Evolutionary conservation across 2,329 filamentous ascomycete species (phyloP).

Genomic region (Colletotrichum sp.): DNA sequence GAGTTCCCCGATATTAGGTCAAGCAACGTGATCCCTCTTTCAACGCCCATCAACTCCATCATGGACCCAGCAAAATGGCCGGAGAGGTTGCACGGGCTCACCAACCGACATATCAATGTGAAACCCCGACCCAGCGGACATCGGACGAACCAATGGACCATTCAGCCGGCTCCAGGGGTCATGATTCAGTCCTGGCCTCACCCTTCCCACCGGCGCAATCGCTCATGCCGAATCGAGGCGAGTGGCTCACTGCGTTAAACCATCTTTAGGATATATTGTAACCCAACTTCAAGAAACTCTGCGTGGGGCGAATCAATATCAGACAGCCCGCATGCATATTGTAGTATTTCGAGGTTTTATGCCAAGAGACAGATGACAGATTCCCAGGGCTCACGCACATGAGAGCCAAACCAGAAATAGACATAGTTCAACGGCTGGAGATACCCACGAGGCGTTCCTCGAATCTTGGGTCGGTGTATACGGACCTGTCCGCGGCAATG

Average conservation of each 20-base stretch:
- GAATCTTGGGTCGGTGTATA: background rate
- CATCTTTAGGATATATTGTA: background rate
- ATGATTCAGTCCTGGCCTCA: conserved; percentile 11
- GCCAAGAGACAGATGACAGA: background rate
- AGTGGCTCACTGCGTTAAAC: background rate
- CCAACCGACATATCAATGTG: background rate
- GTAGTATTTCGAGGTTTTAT: background rate
- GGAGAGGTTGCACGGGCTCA: background rate
- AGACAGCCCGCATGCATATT: background rate
- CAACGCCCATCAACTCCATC: background rate
- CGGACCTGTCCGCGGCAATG: background rate
- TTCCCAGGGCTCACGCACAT: background rate
- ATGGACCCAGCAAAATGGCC: background rate
- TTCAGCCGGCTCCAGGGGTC: background rate
- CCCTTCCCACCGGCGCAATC: background rate
- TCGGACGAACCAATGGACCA: conserved; percentile 15
- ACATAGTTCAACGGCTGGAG: background rate
- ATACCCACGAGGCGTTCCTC: background rate
- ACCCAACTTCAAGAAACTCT: background rate
- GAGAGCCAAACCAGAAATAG: background rate
- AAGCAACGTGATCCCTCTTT: background rate
- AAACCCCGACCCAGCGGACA: conserved; percentile 2
- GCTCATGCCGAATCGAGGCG: background rate
- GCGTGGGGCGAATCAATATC: conserved; percentile 12
- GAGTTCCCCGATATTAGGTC: background rate